Conservation (phyloP, 73 alveolate species). For the Halteria grandinella region DNA sequence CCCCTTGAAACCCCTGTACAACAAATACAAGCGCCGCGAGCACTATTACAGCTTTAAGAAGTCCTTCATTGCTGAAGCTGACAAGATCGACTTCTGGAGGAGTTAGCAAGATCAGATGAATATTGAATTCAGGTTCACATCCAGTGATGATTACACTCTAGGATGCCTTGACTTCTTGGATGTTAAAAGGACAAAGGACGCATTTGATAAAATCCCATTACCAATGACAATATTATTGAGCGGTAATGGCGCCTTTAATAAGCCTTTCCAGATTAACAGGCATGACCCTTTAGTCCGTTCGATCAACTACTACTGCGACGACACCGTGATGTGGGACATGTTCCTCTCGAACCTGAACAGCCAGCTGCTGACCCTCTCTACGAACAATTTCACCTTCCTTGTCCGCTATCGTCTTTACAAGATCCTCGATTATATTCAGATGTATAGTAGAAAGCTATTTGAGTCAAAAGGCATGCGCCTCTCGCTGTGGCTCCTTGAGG, state of each 20-base stretch:
- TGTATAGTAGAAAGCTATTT: neutral
- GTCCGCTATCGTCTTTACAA: neutral
- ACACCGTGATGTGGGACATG: slow-evolving; percentile 40
- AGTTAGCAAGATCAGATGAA: slow-evolving; percentile 11
- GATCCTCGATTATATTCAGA: slow-evolving; percentile 4
- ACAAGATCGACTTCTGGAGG: slow-evolving; percentile 33
- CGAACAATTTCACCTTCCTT: neutral
- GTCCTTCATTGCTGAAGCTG: slow-evolving; percentile 26
- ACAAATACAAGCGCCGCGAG: neutral
- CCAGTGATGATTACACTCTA: slow-evolving; percentile 43
- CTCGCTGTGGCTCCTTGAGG: slow-evolving; percentile 38
- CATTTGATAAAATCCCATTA: slow-evolving; percentile 52
- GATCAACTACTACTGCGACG: slow-evolving; percentile 14
- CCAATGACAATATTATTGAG: slow-evolving; percentile 50
- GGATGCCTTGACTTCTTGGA: slow-evolving; percentile 70
- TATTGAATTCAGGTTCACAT: slow-evolving; percentile 47
- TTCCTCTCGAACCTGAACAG: slow-evolving; percentile 7
- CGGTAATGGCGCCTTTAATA: slow-evolving; percentile 61
- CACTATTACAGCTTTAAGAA: slow-evolving; percentile 32
- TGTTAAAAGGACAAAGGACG: slow-evolving; percentile 39
- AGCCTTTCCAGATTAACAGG: slow-evolving; percentile 37
- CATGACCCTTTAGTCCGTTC: slow-evolving; percentile 63
- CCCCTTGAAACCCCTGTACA: neutral
- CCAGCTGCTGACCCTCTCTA: neutral
- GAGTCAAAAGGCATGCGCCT: slow-evolving; percentile 11